Conservation (phyloP, 495 filamentous ascomycete genomes). For the Lophiostoma macrostomum region DNA sequence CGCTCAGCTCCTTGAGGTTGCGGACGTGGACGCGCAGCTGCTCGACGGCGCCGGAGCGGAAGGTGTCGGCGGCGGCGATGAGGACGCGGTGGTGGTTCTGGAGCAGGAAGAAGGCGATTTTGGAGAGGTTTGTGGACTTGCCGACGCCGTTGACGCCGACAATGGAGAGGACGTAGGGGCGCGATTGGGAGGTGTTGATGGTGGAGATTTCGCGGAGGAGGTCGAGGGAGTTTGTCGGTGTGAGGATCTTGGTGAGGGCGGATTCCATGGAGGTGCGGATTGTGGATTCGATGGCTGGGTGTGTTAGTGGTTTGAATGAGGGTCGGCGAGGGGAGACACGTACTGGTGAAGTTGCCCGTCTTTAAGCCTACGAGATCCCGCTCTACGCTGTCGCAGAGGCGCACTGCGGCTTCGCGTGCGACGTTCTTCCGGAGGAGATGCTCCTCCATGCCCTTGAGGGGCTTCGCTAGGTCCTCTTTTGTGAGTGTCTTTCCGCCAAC, state of each 20-base stretch:
- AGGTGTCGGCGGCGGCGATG: conserved; percentile 93
- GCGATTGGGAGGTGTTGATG: conserved; percentile 61
- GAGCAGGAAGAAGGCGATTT: conserved; percentile 94
- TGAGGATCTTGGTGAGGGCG: conserved; percentile 89
- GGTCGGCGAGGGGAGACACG: conserved; percentile 25
- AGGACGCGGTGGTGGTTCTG: conserved; percentile 97
- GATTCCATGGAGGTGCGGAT: conserved; percentile 83
- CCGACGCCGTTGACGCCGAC: conserved; percentile 98
- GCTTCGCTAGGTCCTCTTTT: conserved; percentile 80
- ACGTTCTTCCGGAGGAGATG: conserved; percentile 96
- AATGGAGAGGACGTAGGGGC: conserved; percentile 95
- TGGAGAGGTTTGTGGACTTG: conserved; percentile 94
- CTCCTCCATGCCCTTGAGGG: conserved; percentile 92
- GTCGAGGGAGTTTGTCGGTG: conserved; percentile 90
- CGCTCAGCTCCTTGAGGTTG: conserved; percentile 80
- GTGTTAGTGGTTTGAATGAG: conserved; percentile 1
- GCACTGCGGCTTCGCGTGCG: conserved; percentile 86
- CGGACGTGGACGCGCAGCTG: conserved; percentile 91
- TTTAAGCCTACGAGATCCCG: conserved; percentile 84
- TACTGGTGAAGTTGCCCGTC: conserved; percentile 87
- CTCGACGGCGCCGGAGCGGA: conserved; percentile 95
- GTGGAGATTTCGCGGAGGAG: conserved; percentile 88
- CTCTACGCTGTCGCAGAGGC: conserved; percentile 87
- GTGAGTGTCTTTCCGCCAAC: conserved; percentile 91
- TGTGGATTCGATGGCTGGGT: conserved; percentile 66